Base-by-base conservation (phyloP, 1,284 basidiomycete genomes). In the Heterobasidion irregulare region DNA sequence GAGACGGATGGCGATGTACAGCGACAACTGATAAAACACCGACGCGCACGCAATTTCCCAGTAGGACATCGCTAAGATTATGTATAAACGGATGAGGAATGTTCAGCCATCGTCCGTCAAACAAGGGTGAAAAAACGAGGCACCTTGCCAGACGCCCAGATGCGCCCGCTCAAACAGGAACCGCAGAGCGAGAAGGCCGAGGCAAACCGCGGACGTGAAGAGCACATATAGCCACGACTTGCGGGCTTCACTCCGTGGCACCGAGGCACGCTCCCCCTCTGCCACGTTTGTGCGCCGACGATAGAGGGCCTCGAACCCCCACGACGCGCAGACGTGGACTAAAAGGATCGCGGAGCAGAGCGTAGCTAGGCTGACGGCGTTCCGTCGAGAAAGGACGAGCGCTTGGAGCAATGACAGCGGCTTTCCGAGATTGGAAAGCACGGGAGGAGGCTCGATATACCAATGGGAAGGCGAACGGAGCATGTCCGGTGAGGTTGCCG, bases 1-100 rank as follows among this genome's bases (percentile, higher is more conserved):
- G 36, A 99, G 77, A 19, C 96, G 82, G 51, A 97, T 82, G 53
- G 91, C 91, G 50, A 89, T 79, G 67, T 98, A 99, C 53, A 98
- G 75, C 47, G 91, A 86, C 63, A 93, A 86, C 67, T 99, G 97
- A 70, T 90, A 98, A 71, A 96, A 92, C 48, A 91, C 67, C 0
- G 92, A 84, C 19, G 83, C 80, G 10, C 89, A 74, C 16, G 83
- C 72, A 51, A 93, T 78, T 65, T 99, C 96, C 58, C 92, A 83
- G 59, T 81, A 76, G 61, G 80, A 83, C 69, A 94, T 75, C 72
- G 92, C 89, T 94, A 63, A 26, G 26, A 5, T 26, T 26, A 5
- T 26, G 26, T 26, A 6, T 26, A 26, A 26, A 5, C 26, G 26
- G 4, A 26, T 32, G 54, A 19, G 34, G 53, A 48, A 53, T 26